Percentiles rank a stretch among this genome's conserved stretches.
Conservation (phyloP, 306 rosid genomes). For the Glycine tomentella region DNA sequence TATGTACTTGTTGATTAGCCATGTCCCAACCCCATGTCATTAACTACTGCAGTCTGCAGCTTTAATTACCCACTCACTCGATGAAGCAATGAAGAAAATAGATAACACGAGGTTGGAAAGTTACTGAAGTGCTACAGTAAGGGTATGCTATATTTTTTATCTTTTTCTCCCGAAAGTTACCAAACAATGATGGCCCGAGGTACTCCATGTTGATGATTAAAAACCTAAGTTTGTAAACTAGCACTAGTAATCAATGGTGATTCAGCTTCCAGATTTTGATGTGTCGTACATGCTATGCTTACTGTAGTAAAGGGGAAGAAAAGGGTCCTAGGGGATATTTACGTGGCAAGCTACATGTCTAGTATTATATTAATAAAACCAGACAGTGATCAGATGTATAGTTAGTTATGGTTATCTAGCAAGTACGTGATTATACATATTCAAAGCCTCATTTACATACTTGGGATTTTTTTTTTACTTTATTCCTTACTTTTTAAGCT, state of each 20-base stretch:
- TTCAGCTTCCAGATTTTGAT: constrained; percentile 3
- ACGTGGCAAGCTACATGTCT: not conserved
- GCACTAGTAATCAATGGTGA: not conserved
- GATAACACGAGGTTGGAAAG: not conserved
- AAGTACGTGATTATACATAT: constrained; percentile 17
- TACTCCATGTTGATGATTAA: not conserved
- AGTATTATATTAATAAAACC: not conserved
- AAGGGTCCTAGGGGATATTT: not conserved
- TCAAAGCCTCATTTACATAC: not conserved
- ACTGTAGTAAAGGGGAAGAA: constrained; percentile 12
- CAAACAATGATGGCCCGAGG: not conserved
- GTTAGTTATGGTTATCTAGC: not conserved
- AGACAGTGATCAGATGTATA: not conserved
- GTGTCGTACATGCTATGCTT: not conserved
- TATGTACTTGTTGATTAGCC: constrained; percentile 22
- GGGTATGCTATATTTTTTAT: not conserved
- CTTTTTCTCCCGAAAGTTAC: not conserved
- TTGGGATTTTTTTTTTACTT: not conserved
- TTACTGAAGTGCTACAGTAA: not conserved
- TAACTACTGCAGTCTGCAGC: not conserved
- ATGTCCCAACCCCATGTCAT: not conserved
- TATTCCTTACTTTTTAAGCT: not conserved
- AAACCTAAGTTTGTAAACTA: not conserved
- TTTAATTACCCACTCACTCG: not conserved
- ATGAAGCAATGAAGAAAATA: constrained; percentile 16